A percentile compares a stretch with the other conserved stretches of the same genome.
Conservation (phyloP, 2,329 filamentous ascomycete species). For the Aureobasidium pullulans region DNA sequence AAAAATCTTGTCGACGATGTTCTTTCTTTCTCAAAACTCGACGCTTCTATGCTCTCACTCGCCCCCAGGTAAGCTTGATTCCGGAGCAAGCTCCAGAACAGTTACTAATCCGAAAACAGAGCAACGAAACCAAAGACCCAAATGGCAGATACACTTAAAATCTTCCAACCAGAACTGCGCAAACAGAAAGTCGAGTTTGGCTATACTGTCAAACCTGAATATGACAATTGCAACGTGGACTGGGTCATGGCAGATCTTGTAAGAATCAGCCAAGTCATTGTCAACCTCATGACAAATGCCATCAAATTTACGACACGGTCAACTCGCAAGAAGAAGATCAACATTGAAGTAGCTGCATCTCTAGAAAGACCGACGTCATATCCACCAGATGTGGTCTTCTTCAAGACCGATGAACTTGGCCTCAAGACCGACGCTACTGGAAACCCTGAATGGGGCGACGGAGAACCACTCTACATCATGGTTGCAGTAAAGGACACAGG, state of each 20-base stretch:
- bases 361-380: constrained; percentile 32
- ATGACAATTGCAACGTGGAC: constrained; percentile 19
- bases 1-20: constrained; percentile 36
- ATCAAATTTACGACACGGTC: constrained; percentile 19
- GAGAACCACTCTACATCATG: constrained; percentile 15
- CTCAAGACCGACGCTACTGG: constrained; percentile 36
- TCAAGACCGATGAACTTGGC: constrained; percentile 15
- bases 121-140: constrained; percentile 22
- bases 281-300: constrained; percentile 18
- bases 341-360: constrained; percentile 22
- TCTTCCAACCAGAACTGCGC: constrained; percentile 29
- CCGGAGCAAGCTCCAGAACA: not conserved
- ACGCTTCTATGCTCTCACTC: constrained; percentile 25
- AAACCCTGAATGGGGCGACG: constrained; percentile 33
- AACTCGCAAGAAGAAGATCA: constrained; percentile 13
- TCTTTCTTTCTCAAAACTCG: constrained; percentile 29
- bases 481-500: constrained; percentile 25
- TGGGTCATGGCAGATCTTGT: constrained; percentile 16
- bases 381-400: constrained; percentile 28
- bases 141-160: constrained; percentile 25
- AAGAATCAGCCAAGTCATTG: constrained; percentile 16
- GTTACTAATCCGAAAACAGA: not conserved
- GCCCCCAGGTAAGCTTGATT: constrained; percentile 17
- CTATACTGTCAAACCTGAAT: constrained; percentile 22
- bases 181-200: constrained; percentile 24